A percentile compares a stretch with the other conserved stretches of the same genome.
phyloP scores from a whole-genome alignment of 2,329 filamentous ascomycete species.

The Fusarium heterosporum region DNA sequence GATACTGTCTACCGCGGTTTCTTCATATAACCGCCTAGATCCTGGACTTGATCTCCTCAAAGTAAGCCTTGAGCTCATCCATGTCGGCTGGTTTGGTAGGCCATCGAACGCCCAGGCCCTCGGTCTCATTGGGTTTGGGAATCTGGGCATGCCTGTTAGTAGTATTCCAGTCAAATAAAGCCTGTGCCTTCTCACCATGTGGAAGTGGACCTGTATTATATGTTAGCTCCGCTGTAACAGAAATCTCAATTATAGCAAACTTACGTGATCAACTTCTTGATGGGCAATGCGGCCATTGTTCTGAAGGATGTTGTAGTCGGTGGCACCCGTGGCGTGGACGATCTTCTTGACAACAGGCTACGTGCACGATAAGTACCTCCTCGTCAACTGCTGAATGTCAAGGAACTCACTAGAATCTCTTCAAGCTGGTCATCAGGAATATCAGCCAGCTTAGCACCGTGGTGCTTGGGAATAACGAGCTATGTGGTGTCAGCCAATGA shows the following conservation, averaged over 20 bases:
- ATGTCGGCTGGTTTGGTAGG: slow-evolving; percentile 80
- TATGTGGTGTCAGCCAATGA: slow-evolving; percentile 52
- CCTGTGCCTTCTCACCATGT: slow-evolving; percentile 71
- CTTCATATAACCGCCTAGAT: slow-evolving; percentile 66
- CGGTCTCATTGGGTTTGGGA: slow-evolving; percentile 86
- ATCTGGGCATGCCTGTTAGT: slow-evolving; percentile 68
- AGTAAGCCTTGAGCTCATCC: slow-evolving; percentile 82
- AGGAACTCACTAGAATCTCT: slow-evolving; percentile 77
- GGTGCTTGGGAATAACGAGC: slow-evolving; percentile 96
- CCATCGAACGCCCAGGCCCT: slow-evolving; percentile 87
- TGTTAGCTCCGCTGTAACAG: slow-evolving; percentile 4
- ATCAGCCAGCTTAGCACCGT: slow-evolving; percentile 90
- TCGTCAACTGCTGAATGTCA: background rate
- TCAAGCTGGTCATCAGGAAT: slow-evolving; percentile 89
- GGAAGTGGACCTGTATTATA: slow-evolving; percentile 82
- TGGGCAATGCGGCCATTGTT: slow-evolving; percentile 95
- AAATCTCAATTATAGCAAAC: slow-evolving; percentile 46
- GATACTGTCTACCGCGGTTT: background rate
- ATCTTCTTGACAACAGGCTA: slow-evolving; percentile 79
- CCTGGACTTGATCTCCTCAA: slow-evolving; percentile 88
- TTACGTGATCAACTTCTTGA: slow-evolving; percentile 91
- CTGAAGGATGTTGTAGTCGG: slow-evolving; percentile 93
- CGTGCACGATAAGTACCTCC: slow-evolving; percentile 9
- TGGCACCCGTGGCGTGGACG: slow-evolving; percentile 77
- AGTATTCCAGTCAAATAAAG: background rate